phyloP scores from a whole-genome alignment of 2,329 filamentous ascomycete species.

The Neobulgaria alba region DNA sequence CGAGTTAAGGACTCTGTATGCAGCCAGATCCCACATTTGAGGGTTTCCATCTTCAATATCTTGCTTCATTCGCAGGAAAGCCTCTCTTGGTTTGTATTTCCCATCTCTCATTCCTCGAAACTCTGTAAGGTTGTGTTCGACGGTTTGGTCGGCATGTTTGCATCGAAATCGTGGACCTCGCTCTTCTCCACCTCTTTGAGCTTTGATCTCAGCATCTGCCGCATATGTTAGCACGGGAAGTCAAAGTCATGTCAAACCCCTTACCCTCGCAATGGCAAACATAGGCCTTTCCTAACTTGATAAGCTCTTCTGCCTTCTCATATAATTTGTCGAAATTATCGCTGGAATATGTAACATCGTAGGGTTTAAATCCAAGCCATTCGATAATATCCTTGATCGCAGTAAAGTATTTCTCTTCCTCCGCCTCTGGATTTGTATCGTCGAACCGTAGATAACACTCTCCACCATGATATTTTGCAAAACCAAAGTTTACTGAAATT shows the following conservation, averaged over 20 bases:
- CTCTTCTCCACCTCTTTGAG: slow-evolving; percentile 73
- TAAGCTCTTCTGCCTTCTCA: slow-evolving; percentile 78
- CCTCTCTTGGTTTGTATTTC: slow-evolving; percentile 77
- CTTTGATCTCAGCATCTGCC: slow-evolving; percentile 68
- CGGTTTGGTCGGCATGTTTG: slow-evolving; percentile 64
- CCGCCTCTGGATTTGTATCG: slow-evolving; percentile 90
- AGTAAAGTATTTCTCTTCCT: slow-evolving; percentile 81
- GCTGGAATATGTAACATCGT: slow-evolving; percentile 74
- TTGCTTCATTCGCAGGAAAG: slow-evolving; percentile 90
- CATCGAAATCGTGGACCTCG: slow-evolving; percentile 65
- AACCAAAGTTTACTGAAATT: slow-evolving; percentile 94
- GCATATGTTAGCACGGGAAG: slow-evolving; percentile 20
- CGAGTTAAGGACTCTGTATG: slow-evolving; percentile 75
- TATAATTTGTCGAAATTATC: slow-evolving; percentile 84
- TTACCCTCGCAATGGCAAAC: slow-evolving; percentile 74
- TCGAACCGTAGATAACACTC: slow-evolving; percentile 71
- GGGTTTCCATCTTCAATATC: slow-evolving; percentile 76
- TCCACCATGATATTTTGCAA: slow-evolving; percentile 76
- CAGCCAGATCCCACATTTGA: slow-evolving; percentile 93
- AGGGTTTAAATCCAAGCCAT: slow-evolving; percentile 75
- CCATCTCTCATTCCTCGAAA: slow-evolving; percentile 89
- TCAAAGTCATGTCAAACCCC: neutral
- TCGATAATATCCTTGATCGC: slow-evolving; percentile 82
- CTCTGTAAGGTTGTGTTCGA: slow-evolving; percentile 69
- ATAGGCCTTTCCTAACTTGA: slow-evolving; percentile 62